These are phyloP conservation scores for Cladophialophora yegresii DNA, from an alignment of 2,329 filamentous ascomycete genomes.

Conservation along the genomic window DNA sequence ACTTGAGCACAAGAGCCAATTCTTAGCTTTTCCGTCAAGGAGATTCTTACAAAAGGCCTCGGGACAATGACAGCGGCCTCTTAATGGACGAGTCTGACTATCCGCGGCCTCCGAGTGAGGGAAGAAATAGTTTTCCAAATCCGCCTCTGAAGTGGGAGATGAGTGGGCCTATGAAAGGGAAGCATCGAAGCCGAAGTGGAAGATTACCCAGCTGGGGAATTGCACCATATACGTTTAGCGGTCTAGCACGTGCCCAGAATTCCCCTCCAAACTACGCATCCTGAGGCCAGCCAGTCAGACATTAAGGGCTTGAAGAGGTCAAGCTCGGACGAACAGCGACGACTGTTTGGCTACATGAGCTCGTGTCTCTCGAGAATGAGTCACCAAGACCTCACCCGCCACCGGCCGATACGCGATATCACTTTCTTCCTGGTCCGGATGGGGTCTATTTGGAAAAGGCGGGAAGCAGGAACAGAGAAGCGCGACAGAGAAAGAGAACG, in stretches of 20 bases:
- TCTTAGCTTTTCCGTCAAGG: neutral
- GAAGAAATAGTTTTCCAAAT: neutral
- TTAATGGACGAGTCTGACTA: too few species aligned
- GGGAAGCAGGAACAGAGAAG: neutral
- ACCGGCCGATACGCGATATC: neutral
- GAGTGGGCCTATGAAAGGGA: neutral
- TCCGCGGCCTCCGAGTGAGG: neutral
- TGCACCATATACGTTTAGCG: neutral
- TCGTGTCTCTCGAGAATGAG: neutral
- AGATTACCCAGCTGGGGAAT: neutral
- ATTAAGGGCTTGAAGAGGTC: neutral
- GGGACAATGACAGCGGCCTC: neutral
- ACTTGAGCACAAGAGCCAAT: neutral
- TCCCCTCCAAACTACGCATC: neutral
- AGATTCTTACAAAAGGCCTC: neutral
- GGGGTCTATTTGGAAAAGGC: too few species aligned
- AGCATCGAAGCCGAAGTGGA: neutral
- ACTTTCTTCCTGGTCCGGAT: neutral
- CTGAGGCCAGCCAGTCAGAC: neutral
- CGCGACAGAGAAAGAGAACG: neutral
- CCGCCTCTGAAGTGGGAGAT: neutral
- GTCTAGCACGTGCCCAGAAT: neutral
- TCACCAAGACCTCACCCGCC: neutral
- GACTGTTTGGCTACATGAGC: neutral
- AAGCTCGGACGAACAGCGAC: neutral